Base-by-base conservation (phyloP, 2,329 filamentous ascomycete species). In the Pyrenochaeta sp. region DNA sequence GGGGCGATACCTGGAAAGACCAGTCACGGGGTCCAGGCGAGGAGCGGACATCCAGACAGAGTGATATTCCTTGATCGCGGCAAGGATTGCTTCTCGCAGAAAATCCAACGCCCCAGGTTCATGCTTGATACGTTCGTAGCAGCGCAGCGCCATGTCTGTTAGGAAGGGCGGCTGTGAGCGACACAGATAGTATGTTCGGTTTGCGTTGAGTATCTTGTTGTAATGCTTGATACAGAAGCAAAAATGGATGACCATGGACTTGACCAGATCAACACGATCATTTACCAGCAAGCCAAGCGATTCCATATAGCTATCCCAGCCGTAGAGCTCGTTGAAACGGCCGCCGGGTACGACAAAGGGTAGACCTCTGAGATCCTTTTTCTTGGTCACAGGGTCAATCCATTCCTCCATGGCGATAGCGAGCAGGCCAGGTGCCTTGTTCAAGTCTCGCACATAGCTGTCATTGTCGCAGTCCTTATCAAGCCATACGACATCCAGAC, bases 281-380 rank as follows among this genome's bases (percentile, higher is more conserved):
- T 94, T 92, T 65, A 92, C 86, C 54, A 98, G 81, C 53, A 99
- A 83, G 15, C 95, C 95, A 2, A 98, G 82, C 4, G 94, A 95
- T 75, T 94, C 91, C 92, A 99, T 98, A 81, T 98, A 99, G 74
- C 92, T 97, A 77, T 99, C 95, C 95, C 95, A 99, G 41, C 94
- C 94, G 73, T 99, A 99, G 18, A 99, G 79, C 76, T 99, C 95
- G 77, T 99, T 99, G 87, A 99, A 99, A 27, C 95, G 87, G 20
- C 95, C 95, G 54, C 95, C 95, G 0, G 95, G 95, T 2, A 99
- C 95, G n/a, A 98, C 92, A 67, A 98, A 99, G 0, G 95, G 94
- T 53, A 96, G 82, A 2, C 95, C 95, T 31, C 84, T 83, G 35
- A 96, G 80, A 3, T 89, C 89, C 57, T 85, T 86, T 72, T 90